Conservation (phyloP, 2,329 filamentous ascomycete genomes). For the Immersiporthe knoxdaviesiana region DNA sequence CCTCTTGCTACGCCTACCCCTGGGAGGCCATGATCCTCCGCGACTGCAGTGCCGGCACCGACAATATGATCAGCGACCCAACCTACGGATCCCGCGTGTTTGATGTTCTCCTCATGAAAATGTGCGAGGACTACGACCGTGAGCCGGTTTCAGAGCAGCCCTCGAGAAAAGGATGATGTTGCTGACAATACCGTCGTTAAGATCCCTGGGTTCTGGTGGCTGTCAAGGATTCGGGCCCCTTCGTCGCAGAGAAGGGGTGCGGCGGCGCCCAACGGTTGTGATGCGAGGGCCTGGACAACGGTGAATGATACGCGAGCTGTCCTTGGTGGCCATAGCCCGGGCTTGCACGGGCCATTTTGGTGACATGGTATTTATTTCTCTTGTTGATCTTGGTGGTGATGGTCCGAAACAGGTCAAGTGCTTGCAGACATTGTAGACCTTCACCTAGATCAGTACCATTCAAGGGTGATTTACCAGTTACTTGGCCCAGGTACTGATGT, state of each 20-base stretch:
- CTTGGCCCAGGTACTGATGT: too few species aligned
- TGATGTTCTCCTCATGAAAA: conserved; percentile 24
- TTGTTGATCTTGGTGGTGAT: too few species aligned
- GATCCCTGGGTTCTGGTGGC: conserved; percentile 21
- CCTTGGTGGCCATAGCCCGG: not conserved
- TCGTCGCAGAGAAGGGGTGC: not conserved
- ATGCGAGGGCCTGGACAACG: not conserved
- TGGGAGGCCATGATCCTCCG: conserved; percentile 23
- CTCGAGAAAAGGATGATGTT: not conserved
- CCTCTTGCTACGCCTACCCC: not conserved
- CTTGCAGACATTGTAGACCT: too few species aligned
- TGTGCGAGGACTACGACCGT: conserved; percentile 17
- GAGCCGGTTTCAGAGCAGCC: not conserved
- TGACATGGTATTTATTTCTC: too few species aligned
- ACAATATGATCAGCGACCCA: not conserved
- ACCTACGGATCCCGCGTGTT: not conserved
- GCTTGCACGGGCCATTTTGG: not conserved
- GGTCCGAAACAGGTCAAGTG: too few species aligned
- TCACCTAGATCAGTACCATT: too few species aligned
- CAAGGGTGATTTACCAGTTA: too few species aligned
- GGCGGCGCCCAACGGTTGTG: not conserved
- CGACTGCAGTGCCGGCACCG: conserved; percentile 12
- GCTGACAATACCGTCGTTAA: not conserved
- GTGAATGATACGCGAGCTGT: not conserved
- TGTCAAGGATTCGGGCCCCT: conserved; percentile 12